Evolutionary conservation across 208 protist genomes (phyloP).

Genomic region (Balamuthia mandrillaris): DNA sequence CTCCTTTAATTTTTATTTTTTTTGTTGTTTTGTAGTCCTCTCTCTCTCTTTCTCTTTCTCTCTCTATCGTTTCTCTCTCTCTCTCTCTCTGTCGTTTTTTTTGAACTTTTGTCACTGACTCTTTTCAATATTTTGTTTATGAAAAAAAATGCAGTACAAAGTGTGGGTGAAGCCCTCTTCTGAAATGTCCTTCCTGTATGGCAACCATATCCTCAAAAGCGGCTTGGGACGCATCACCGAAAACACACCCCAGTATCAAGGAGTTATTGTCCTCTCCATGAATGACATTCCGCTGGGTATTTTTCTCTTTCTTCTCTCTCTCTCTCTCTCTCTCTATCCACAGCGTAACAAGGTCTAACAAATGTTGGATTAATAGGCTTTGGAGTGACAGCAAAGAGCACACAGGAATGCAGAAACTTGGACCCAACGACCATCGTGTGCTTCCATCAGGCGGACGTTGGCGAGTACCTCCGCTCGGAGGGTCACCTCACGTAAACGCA

Average conservation of each 20-base stretch:
- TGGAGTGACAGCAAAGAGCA: conserved; percentile 92
- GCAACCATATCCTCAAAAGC: conserved; percentile 95
- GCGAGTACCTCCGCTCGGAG: conserved; percentile 96
- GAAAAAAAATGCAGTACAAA: conserved; percentile 81
- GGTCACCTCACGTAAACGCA: conserved; percentile 57
- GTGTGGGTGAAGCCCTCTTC: conserved; percentile 98
- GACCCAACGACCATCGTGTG: conserved; percentile 92
- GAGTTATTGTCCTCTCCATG: background rate
- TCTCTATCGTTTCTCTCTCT: background rate
- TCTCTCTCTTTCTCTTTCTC: background rate
- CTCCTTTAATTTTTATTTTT: background rate
- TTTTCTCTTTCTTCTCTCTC: background rate
- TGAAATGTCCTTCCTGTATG: conserved; percentile 98
- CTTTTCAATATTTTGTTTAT: background rate
- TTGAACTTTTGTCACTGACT: background rate
- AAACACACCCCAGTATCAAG: conserved; percentile 83
- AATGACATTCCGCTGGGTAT: conserved; percentile 74
- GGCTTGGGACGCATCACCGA: conserved; percentile 97
- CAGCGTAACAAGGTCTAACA: background rate
- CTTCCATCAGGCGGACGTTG: conserved; percentile 96
- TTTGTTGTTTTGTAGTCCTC: background rate
- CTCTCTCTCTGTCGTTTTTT: background rate
- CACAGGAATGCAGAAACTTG: conserved; percentile 90
- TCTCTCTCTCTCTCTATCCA: conserved; percentile 14
- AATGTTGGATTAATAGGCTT: conserved; percentile 78